Conservation (phyloP, 2,329 filamentous ascomycete species). For the Sporothrix humicola region DNA sequence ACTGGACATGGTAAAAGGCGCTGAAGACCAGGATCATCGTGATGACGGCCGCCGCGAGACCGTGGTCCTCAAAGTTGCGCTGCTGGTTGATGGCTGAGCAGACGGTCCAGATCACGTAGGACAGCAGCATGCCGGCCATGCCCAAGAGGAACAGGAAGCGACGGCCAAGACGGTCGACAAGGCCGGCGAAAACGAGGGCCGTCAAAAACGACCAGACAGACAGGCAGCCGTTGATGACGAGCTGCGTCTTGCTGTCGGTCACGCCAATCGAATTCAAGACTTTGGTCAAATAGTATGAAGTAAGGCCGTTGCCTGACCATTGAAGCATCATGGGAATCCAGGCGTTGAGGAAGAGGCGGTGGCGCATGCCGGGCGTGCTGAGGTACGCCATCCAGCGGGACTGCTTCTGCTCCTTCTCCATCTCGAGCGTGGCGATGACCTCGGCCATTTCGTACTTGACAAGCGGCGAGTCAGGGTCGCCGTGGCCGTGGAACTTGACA, state of each 20-base stretch:
- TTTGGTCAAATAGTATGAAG: slow-evolving; percentile 45
- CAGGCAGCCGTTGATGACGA: slow-evolving; percentile 40
- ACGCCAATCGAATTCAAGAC: slow-evolving; percentile 46
- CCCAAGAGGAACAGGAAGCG: slow-evolving; percentile 40
- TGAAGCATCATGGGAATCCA: slow-evolving; percentile 36
- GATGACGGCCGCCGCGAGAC: slow-evolving; percentile 32
- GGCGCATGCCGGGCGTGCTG: slow-evolving; percentile 35
- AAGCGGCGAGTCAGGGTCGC: slow-evolving; percentile 31
- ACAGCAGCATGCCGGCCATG: slow-evolving; percentile 36
- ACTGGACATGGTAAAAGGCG: slow-evolving; percentile 48
- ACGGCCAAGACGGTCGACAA: slow-evolving; percentile 37
- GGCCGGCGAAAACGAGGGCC: slow-evolving; percentile 21
- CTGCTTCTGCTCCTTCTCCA: slow-evolving; percentile 41
- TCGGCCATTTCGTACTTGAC: slow-evolving; percentile 38
- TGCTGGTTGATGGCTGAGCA: slow-evolving; percentile 36
- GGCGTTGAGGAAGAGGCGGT: slow-evolving; percentile 36
- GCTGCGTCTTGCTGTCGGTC: slow-evolving; percentile 37
- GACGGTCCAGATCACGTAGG: slow-evolving; percentile 35
- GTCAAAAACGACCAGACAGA: slow-evolving; percentile 38
- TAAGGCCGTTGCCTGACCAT: slow-evolving; percentile 40
- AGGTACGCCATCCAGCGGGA: slow-evolving; percentile 34
- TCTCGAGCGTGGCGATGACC: slow-evolving; percentile 45
- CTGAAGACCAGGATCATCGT: slow-evolving; percentile 32
- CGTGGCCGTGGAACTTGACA: slow-evolving; percentile 35
- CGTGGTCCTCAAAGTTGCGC: slow-evolving; percentile 35